Evolutionary conservation across 495 filamentous ascomycete species (phyloP).

Genomic region (Aspergillus sclerotiicarbonarius): DNA sequence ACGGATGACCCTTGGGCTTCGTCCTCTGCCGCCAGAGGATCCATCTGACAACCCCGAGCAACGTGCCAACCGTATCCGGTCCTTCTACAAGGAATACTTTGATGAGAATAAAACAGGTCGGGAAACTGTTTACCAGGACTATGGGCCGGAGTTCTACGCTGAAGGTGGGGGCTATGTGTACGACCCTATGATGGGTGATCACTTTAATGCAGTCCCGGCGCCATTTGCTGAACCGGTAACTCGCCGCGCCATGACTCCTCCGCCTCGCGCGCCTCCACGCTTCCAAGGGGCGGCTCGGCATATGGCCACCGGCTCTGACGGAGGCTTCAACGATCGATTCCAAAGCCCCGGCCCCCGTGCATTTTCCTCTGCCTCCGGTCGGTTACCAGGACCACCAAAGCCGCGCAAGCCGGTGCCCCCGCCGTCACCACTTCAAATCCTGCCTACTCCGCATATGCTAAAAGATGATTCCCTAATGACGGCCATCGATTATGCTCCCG

Average conservation of each 20-base stretch:
- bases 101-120: conserved; percentile 72
- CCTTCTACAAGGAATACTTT: conserved; percentile 99
- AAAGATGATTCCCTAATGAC: conserved; percentile 77
- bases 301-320: conserved; percentile 46
- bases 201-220: conserved; percentile 60
- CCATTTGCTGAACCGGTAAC: conserved; percentile 78
- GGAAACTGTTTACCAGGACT: conserved; percentile 66
- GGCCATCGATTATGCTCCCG: conserved; percentile 86
- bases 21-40: conserved; percentile 88
- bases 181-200: conserved; percentile 71
- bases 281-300: conserved; percentile 56
- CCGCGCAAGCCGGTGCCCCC: conserved; percentile 67
- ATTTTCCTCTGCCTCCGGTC: conserved; percentile 65
- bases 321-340: conserved; percentile 41
- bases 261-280: conserved; percentile 73
- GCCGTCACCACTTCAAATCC: conserved; percentile 66
- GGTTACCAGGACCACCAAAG: conserved; percentile 45
- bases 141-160: conserved; percentile 60
- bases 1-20: conserved; percentile 81
- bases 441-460: conserved; percentile 84
- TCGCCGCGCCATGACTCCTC: conserved; percentile 96
- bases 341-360: conserved; percentile 56
- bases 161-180: conserved; percentile 57
- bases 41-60: conserved; percentile 87
- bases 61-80: conserved; percentile 92